Percentiles rank a stretch among this genome's conserved stretches.
Evolutionary conservation across 164 flowering plant species (phyloP).

Genomic region (Magnolia sinica): DNA sequence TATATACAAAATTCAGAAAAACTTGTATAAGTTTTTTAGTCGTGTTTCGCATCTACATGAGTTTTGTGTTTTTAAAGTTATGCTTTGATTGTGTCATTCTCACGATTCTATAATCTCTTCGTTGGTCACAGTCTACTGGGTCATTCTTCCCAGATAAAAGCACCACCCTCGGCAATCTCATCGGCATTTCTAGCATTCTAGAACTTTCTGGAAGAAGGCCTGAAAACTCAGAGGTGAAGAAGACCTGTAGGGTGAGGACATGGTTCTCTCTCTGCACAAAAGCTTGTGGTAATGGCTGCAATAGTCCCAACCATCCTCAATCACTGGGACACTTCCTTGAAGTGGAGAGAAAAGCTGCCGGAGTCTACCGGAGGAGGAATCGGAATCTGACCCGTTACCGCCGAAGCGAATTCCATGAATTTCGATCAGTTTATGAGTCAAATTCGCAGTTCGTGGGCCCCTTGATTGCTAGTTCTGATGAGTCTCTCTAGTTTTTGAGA

Average conservation of each 20-base stretch:
- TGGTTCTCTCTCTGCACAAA: slow-evolving; percentile 43
- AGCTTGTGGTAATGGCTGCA: neutral
- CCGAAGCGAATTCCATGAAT: slow-evolving; percentile 29
- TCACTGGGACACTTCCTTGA: slow-evolving; percentile 74
- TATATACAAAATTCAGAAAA: too few species aligned
- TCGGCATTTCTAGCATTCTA: slow-evolving; percentile 57
- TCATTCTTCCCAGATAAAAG: slow-evolving; percentile 85
- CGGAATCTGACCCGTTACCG: slow-evolving; percentile 28
- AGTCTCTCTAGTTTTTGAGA: too few species aligned
- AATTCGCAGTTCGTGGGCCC: slow-evolving; percentile 30
- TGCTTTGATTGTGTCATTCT: too few species aligned
- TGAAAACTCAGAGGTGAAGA: slow-evolving; percentile 30
- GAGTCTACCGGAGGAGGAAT: slow-evolving; percentile 29
- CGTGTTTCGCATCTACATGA: too few species aligned
- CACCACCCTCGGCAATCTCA: slow-evolving; percentile 76
- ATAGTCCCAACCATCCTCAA: slow-evolving; percentile 27
- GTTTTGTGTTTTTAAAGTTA: too few species aligned
- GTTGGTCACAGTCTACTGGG: slow-evolving; percentile 60
- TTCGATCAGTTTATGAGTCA: slow-evolving; percentile 24
- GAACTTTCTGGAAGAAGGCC: slow-evolving; percentile 58
- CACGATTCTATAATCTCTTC: too few species aligned
- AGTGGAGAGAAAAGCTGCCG: slow-evolving; percentile 61
- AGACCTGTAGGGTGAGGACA: slow-evolving; percentile 32
- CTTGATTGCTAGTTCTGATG: too few species aligned
- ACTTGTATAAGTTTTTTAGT: too few species aligned